These are phyloP conservation scores for Pholiota conissans DNA, from an alignment of 768 basidiomycete species.

Conservation along the genomic window DNA sequence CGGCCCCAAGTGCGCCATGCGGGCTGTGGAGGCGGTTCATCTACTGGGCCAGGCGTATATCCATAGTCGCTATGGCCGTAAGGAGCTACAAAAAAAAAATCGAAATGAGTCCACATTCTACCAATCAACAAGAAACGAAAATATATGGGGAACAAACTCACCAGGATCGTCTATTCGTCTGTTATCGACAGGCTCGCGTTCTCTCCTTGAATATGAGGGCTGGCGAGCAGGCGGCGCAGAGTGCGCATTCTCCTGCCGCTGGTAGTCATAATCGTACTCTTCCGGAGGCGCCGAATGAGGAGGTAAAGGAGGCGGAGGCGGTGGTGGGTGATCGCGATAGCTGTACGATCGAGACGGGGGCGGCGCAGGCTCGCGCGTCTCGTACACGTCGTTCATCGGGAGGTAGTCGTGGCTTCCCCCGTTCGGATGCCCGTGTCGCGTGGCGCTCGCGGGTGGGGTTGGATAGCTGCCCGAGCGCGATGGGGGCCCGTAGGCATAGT, in stretches of 20 bases:
- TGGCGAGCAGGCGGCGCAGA: conserved; percentile 1
- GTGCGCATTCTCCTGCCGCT: neutral
- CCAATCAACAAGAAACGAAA: neutral
- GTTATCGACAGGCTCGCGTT: conserved; percentile 7
- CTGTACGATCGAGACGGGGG: neutral
- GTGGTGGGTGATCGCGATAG: neutral
- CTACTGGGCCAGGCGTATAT: neutral
- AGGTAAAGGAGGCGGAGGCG: conserved; percentile 1
- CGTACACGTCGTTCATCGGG: conserved; percentile 17
- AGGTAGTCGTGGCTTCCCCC: conserved; percentile 7
- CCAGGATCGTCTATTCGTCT: neutral
- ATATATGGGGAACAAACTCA: neutral
- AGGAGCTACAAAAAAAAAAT: neutral
- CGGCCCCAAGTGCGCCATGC: neutral
- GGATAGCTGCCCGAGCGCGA: conserved; percentile 8
- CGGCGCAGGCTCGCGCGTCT: conserved; percentile 14
- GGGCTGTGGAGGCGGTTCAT: neutral
- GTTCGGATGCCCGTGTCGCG: conserved; percentile 2
- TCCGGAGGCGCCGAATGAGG: neutral
- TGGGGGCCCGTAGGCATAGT: neutral
- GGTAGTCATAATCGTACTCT: neutral
- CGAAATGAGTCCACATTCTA: neutral
- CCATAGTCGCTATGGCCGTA: neutral
- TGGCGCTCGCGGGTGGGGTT: conserved; percentile 6
- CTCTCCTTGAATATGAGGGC: conserved; percentile 3